Base-by-base conservation (phyloP, 1,284 basidiomycete species). In the Pseudozyma sp. region DNA sequence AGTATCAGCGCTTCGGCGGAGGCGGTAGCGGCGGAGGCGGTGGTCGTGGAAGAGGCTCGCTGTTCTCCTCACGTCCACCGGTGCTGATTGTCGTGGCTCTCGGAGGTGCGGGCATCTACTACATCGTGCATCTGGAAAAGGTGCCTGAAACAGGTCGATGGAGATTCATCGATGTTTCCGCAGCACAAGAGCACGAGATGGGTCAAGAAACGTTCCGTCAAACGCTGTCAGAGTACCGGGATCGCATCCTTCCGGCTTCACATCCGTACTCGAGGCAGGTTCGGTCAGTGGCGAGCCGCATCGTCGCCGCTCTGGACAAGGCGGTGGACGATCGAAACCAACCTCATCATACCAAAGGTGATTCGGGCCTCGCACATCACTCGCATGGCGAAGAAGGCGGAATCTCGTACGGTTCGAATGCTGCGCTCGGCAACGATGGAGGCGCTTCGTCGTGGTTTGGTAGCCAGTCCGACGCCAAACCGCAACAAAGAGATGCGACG, bases 261-360 rank as follows among this genome's bases (percentile, higher is more conserved):
- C 91, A 96, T 71, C 89, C 90, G 0, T 71, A 91, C 7, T 88
- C 90, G 0, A 85, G 85, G 5, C 89, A 89, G 17, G 87, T 81
- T 10, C 67, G 71, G 7, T 49, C 88, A 6, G 89, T 97, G 31
- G 91, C 91, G 1, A 85, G 87, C 2, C 88, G 89, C n/a, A 90
- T 97, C 52, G 87, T 97, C 5, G 87, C 89, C 39, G 88, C 90
- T 1, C 91, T 90, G 48, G 88, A 90, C 64, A 68, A 66, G 31
- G 65, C 65, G 4, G 61, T 73, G 1, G 70, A 68, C 33, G 88
- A 94, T 9, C 48, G 60, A 17, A 74, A 77, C 35, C 56, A 54
- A 47, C 63, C 58, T 16, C 51, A 63, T 19, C 70, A 73, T 33
- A 73, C 70, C 24, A 58, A 56, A 31, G 70, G 70, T 4, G 70